Evolutionary conservation across 352 stramenopile genomes (phyloP).

Genomic region (Phytophthora quininea): DNA sequence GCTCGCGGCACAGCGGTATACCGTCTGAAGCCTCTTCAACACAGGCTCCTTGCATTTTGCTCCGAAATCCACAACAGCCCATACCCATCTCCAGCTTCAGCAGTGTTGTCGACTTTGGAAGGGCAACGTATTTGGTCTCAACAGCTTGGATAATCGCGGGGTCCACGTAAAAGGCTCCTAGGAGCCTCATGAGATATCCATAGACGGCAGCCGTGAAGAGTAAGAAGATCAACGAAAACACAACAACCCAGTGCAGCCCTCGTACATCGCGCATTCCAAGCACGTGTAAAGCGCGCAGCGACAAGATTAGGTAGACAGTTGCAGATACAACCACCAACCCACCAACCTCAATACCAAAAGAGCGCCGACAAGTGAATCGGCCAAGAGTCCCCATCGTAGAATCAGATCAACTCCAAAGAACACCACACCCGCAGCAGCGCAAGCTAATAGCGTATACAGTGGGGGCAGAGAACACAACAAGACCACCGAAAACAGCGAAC

Average conservation of each 20-base stretch:
- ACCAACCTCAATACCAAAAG: conserved; percentile 53
- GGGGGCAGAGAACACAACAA: conserved; percentile 51
- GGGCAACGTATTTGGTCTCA: conserved; percentile 34
- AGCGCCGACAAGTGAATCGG: conserved; percentile 35
- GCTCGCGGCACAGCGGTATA: conserved; percentile 36
- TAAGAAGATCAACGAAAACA: conserved; percentile 37
- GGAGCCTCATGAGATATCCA: conserved; percentile 37
- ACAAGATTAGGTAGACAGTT: conserved; percentile 31
- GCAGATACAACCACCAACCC: conserved; percentile 16
- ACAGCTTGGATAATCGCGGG: conserved; percentile 38
- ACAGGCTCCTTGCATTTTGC: conserved; percentile 40
- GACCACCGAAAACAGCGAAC: conserved; percentile 32
- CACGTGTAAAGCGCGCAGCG: conserved; percentile 33
- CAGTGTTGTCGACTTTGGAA: conserved; percentile 25
- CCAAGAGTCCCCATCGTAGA: conserved; percentile 40
- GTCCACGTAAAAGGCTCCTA: conserved; percentile 42
- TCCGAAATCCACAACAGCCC: conserved; percentile 53
- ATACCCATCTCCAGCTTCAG: conserved; percentile 50
- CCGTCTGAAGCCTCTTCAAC: conserved; percentile 6
- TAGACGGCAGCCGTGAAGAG: conserved; percentile 33
- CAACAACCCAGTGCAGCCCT: conserved; percentile 40
- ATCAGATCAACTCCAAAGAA: conserved; percentile 54
- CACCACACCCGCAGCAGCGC: conserved; percentile 26
- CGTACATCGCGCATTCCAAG: conserved; percentile 38
- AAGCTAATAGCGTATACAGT: conserved; percentile 37